A percentile compares a stretch with the other conserved stretches of the same genome.
These are phyloP conservation scores for Rasamsonia emersonii DNA, from an alignment of 2,329 filamentous ascomycete genomes.

Conservation along the genomic window DNA sequence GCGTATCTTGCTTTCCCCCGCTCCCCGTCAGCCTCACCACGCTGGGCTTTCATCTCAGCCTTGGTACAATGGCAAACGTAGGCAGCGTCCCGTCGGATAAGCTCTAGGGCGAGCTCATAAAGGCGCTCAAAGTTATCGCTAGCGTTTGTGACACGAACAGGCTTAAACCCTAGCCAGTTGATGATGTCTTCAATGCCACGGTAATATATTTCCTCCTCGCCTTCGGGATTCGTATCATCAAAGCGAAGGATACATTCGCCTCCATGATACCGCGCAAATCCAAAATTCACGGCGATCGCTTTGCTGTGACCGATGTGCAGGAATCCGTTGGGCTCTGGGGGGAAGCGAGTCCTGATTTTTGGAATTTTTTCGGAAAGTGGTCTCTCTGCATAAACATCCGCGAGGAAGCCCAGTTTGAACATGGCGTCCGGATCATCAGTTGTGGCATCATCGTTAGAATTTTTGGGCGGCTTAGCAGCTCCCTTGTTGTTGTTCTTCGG, in stretches of 20 bases:
- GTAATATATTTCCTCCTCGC: slow-evolving; percentile 85
- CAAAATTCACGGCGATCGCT: slow-evolving; percentile 93
- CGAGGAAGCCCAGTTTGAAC: slow-evolving; percentile 72
- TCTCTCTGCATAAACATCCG: slow-evolving; percentile 61
- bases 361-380: slow-evolving; percentile 30
- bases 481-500: too few relatives aligned
- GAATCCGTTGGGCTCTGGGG: slow-evolving; percentile 75
- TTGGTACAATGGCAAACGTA: slow-evolving; percentile 83
- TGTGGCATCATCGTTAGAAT: too few relatives aligned
- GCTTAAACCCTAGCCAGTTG: slow-evolving; percentile 76
- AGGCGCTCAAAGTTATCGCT: slow-evolving; percentile 84
- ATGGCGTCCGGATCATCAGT: too few relatives aligned
- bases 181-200: slow-evolving; percentile 83
- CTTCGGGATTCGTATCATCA: slow-evolving; percentile 92
- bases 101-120: slow-evolving; percentile 79
- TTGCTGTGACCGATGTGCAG: slow-evolving; percentile 84
- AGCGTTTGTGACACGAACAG: slow-evolving; percentile 71
- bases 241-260: slow-evolving; percentile 68
- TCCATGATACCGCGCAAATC: slow-evolving; percentile 76
- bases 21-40: slow-evolving; percentile 65
- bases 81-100: slow-evolving; percentile 61
- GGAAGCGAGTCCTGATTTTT: slow-evolving; percentile 59
- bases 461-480: too few relatives aligned
- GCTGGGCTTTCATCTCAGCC: slow-evolving; percentile 74
- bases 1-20: slow-evolving; percentile 62